Base-by-base conservation (phyloP, 306 rosid genomes). In the Lathyrus oleraceus region DNA sequence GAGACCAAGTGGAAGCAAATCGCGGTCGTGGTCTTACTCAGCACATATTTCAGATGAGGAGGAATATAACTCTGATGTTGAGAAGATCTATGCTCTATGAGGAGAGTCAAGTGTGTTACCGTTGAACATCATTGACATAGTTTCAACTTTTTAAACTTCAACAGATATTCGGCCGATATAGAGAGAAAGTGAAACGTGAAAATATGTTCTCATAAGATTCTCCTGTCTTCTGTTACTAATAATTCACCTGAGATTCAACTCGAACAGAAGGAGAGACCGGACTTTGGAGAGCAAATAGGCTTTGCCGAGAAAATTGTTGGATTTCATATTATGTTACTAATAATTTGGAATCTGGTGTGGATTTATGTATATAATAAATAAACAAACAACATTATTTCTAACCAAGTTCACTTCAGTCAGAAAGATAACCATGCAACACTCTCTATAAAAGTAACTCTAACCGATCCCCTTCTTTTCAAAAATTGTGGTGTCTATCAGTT, bases 11-110 rank as follows among this genome's bases (percentile, higher is more conserved):
- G 90, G 91, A 72, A 90, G 94, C 81, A 90, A 87, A 83, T 93
- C 98, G 19, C 85, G 85, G 80, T 93, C 96, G 0, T 90, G 97
- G 97, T 82, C 96, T 8, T 81, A 86, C 82, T 92, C 98, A 0
- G 93, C 87, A 4, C 79, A 90, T 75, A 77, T 90, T 58, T 90
- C 98, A 5, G 94, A 88, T 58, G 48, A 48, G 9, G 91, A 88
- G 8, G 96, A 82, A 25, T 85, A 87, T 51, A 81, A 86, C 76
- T 92, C 98, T 23, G 96, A 86, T 65, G 35, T 69, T 10, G 88
- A 86, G 59, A 93, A 81, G 71, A 90, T 93, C 4, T 88, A 76
- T 75, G 98, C 96, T 56, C 56, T 93, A 30, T 92, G 70, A 85
- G 60, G 53, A 2, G 1, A 38, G 23, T 20, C 5, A 0, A 38